Percentiles rank a stretch among this genome's conserved stretches.
These are phyloP conservation scores for Aspergillus ibericus DNA, from an alignment of 2,329 filamentous ascomycete species.

Conservation along the genomic window DNA sequence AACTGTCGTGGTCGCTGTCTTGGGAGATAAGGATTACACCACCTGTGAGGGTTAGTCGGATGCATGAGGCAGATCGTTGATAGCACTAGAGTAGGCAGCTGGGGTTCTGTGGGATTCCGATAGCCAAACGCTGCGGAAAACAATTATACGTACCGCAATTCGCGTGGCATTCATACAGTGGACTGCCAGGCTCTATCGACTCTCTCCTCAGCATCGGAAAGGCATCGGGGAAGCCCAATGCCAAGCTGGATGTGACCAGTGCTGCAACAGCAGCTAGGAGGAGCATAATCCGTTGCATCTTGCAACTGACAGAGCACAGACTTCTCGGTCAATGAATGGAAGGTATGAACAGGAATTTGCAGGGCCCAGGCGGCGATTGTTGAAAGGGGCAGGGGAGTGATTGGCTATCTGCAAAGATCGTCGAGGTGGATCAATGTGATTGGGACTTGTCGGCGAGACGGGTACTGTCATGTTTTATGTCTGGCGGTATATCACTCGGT, in stretches of 20 bases:
- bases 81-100: neutral
- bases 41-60: conserved; percentile 17
- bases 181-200: conserved; percentile 23
- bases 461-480: no score
- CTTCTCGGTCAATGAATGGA: neutral
- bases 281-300: neutral
- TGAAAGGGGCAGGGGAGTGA: no score
- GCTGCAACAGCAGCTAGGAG: neutral
- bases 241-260: conserved; percentile 1
- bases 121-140: no score
- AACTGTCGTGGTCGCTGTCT: conserved; percentile 15
- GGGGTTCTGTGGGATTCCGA: neutral
- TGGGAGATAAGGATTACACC: conserved; percentile 26
- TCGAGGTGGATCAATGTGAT: no score
- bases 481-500: no score
- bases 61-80: neutral
- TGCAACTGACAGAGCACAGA: neutral
- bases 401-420: no score
- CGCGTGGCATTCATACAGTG: conserved; percentile 37
- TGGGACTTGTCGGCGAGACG: no score
- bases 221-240: conserved; percentile 6
- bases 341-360: neutral
- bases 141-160: conserved; percentile 38
- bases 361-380: no score
- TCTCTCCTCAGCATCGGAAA: conserved; percentile 2